phyloP scores from a whole-genome alignment of 139 green algal species.

The Coelastrella sp. region DNA sequence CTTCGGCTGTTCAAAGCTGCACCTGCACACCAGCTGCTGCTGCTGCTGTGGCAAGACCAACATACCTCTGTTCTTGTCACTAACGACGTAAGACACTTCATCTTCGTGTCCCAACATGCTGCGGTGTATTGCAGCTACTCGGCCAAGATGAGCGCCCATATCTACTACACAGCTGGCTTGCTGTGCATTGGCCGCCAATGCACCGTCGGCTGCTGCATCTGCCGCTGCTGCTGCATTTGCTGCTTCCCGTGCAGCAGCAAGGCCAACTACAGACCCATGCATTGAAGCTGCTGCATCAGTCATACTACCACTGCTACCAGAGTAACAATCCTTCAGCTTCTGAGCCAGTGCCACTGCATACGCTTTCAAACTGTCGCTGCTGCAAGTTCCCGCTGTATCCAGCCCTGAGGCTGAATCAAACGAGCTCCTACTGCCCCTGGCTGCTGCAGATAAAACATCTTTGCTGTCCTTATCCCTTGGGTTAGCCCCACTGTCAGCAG shows the following conservation, averaged over 20 bases:
- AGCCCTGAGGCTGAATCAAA: not conserved
- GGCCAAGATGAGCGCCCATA: not conserved
- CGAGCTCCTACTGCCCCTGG: not conserved
- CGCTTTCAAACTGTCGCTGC: not conserved
- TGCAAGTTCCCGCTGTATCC: not conserved
- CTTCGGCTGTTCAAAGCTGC: not conserved
- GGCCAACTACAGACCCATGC: not conserved
- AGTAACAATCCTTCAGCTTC: not conserved
- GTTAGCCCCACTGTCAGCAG: not conserved
- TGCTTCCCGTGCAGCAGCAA: not conserved
- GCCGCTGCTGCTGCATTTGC: not conserved
- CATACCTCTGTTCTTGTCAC: not conserved
- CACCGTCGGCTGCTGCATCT: not conserved
- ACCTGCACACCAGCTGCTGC: constrained; percentile 67
- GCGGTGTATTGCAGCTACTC: not conserved
- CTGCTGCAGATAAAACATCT: not conserved
- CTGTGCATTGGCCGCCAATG: not conserved
- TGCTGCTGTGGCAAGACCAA: not conserved
- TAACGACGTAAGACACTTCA: not conserved
- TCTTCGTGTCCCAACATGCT: not conserved
- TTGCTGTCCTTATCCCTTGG: not conserved
- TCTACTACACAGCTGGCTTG: not conserved
- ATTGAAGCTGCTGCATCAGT: not conserved
- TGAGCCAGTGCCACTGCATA: not conserved
- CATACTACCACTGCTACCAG: not conserved